Base-by-base conservation (phyloP, 495 filamentous ascomycete genomes). In the Rhypophila decipiens region DNA sequence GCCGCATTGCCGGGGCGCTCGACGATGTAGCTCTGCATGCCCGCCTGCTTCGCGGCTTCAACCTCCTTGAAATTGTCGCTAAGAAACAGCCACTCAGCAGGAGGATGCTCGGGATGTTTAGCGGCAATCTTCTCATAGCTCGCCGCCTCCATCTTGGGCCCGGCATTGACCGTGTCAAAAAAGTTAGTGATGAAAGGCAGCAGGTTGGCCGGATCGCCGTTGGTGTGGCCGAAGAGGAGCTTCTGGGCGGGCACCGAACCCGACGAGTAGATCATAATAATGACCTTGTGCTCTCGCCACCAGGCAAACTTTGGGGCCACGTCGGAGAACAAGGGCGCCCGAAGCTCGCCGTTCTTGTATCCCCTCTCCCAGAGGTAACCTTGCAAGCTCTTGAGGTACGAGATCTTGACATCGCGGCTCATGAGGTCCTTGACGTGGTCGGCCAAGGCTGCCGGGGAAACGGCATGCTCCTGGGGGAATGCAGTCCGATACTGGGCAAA, bases 141-240 rank as follows among this genome's bases (percentile, higher is more conserved):
- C 27, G 49, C 60, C 24, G 55, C 47, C 50, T 85, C 78, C 42
- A 63, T 67, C 70, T 88, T 88, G 50, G 74, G 67, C 7, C 85
- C 85, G n/a, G 84, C 84, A 52, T 81, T 88, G 33, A 83, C 75
- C 5, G 84, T 87, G 60, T 88, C 85, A 50, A 84, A 88, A 63
- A 76, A 85, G 38, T 70, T 78, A 21, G 64, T 63, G 47, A 87
- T 71, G 37, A 72, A 55, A 12, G 66, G 59, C 2, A 68, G 72
- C 47, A 86, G 58, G 53, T 88, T 81, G n/a, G 68, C 64, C 22
- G 73, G 70, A 38, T 65, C 48, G 8, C 66, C 63, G 54, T 77
- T 66, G n/a, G 85, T 85, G 64, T 86, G 74, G 45, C 66, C 55
- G 61, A 88, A 87, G 29, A 87, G 67, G 43, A 87, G 70, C 60